Percentiles rank a stretch among this genome's conserved stretches.
phyloP scores from a whole-genome alignment of 1,284 basidiomycete species.

The Pseudozyma thailandica region DNA sequence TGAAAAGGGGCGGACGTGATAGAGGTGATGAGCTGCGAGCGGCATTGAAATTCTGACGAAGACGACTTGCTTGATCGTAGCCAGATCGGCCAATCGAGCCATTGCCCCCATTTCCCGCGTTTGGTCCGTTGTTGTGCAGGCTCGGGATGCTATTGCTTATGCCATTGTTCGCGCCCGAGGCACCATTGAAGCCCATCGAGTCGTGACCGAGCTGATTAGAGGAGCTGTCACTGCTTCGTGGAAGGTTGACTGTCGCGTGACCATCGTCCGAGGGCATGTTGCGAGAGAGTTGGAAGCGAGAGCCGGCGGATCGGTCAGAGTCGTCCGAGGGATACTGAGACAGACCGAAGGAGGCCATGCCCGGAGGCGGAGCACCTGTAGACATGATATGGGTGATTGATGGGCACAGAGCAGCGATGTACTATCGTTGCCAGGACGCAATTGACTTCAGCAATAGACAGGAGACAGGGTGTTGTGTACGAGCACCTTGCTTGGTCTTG shows the following conservation, averaged over 20 bases:
- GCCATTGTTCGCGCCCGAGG: slow-evolving; percentile 4
- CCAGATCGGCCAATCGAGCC: slow-evolving; percentile 12
- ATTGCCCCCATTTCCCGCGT: slow-evolving; percentile 4
- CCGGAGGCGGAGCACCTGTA: slow-evolving; percentile 18
- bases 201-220: slow-evolving; percentile 10
- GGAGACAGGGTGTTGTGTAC: slow-evolving; percentile 5
- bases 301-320: slow-evolving; percentile 7
- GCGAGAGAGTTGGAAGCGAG: slow-evolving; percentile 20
- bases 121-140: slow-evolving; percentile 14
- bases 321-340: slow-evolving; percentile 30
- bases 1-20: slow-evolving; percentile 41
- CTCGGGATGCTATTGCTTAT: slow-evolving; percentile 40
- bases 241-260: slow-evolving; percentile 36
- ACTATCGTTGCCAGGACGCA: slow-evolving; percentile 12
- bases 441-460: slow-evolving; percentile 4
- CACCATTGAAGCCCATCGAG: slow-evolving; percentile 15
- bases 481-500: slow-evolving; percentile 8
- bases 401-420: slow-evolving; percentile 8
- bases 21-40: slow-evolving; percentile 45
- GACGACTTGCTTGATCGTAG: slow-evolving; percentile 30
- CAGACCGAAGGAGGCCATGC: slow-evolving; percentile 29
- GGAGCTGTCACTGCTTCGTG: slow-evolving; percentile 9
- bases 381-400: slow-evolving; percentile 12
- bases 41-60: slow-evolving; percentile 40
- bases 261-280: slow-evolving; percentile 27